phyloP scores from a whole-genome alignment of 139 green algal genomes.

The Ettlia oleoabundans region DNA sequence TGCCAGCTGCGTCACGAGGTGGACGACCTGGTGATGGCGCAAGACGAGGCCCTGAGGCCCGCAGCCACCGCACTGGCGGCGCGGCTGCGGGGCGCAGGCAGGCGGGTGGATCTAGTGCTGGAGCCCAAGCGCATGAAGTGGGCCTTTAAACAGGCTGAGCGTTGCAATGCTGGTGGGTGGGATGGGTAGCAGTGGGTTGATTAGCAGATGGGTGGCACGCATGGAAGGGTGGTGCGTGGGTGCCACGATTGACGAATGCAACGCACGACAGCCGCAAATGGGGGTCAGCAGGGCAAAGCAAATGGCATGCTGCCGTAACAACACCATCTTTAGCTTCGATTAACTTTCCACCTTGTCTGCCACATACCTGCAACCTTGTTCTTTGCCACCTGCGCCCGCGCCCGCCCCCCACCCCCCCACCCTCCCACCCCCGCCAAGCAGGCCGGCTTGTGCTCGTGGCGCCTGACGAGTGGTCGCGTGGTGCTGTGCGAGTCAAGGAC shows the following conservation, averaged over 20 bases:
- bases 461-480: constrained; percentile 80
- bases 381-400: background rate
- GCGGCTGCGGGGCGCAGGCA: constrained; percentile 69
- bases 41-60: constrained; percentile 74
- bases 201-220: background rate
- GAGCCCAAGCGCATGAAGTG: constrained; percentile 94
- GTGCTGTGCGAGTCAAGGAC: constrained; percentile 85
- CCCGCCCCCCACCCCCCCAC: background rate
- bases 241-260: background rate
- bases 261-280: no score
- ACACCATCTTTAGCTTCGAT: no score
- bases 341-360: no score
- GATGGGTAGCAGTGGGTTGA: background rate
- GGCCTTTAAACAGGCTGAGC: constrained; percentile 74
- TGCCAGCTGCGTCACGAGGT: background rate
- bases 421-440: constrained; percentile 14
- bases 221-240: background rate
- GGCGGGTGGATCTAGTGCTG: constrained; percentile 92
- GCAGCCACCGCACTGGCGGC: constrained; percentile 71
- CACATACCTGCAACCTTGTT: background rate
- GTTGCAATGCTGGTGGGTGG: constrained; percentile 16
- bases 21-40: constrained; percentile 4
- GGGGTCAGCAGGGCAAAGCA: no score
- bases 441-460: constrained; percentile 85
- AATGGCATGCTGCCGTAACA: no score